Conservation (phyloP, 148 eudicot species). For the Agrostemma githago region DNA sequence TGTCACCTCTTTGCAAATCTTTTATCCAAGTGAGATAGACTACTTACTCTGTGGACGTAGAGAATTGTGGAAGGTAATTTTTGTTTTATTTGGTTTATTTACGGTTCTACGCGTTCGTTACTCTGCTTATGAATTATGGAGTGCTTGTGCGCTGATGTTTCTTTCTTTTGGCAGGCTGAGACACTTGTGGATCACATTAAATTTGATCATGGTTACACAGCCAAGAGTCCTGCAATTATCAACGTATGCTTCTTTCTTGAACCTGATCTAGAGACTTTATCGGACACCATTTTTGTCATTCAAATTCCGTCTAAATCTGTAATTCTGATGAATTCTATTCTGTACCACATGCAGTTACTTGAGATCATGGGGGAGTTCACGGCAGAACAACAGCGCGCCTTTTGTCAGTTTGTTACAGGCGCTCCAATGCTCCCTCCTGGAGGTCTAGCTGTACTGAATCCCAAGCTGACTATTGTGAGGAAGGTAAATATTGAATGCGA, state of each 20-base stretch:
- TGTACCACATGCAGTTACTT: conserved; percentile 43
- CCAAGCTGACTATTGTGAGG: conserved; percentile 92
- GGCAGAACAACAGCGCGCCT: conserved; percentile 88
- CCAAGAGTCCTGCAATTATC: conserved; percentile 87
- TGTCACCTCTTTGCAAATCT: conserved; percentile 74
- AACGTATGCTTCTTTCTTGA: conserved; percentile 39
- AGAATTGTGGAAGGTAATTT: conserved; percentile 90
- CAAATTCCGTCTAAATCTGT: not conserved
- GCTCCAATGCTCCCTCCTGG: conserved; percentile 97
- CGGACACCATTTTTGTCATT: not conserved
- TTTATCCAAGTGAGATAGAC: conserved; percentile 85
- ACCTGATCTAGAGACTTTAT: not conserved
- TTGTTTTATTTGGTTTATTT: not conserved
- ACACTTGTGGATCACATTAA: conserved; percentile 86
- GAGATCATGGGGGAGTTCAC: conserved; percentile 96
- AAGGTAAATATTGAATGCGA: conserved; percentile 45
- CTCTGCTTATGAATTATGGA: not conserved
- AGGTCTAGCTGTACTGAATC: conserved; percentile 82
- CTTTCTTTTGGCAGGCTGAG: conserved; percentile 60
- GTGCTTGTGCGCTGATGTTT: not conserved
- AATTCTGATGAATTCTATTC: conserved; percentile 1
- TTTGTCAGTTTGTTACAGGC: conserved; percentile 96
- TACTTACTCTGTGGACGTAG: conserved; percentile 92
- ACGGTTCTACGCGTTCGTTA: not conserved
- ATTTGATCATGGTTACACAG: conserved; percentile 97